phyloP scores from a whole-genome alignment of 2,329 filamentous ascomycete species.

The Nemania diffusa region DNA sequence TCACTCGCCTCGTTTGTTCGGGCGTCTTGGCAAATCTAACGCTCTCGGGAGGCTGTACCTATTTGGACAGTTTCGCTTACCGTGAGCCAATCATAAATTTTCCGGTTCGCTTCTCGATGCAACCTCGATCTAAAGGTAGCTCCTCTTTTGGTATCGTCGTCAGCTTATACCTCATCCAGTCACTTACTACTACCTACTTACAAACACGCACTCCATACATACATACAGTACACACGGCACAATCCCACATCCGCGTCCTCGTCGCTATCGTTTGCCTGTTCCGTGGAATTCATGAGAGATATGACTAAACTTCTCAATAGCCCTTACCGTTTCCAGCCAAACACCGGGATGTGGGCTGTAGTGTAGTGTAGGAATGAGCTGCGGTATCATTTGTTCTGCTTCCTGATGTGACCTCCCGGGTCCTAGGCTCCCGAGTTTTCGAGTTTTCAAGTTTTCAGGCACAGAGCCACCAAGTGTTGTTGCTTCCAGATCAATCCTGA shows the following conservation, averaged over 20 bases:
- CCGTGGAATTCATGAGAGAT: background rate
- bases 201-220: conserved; percentile 4
- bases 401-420: background rate
- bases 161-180: conserved; percentile 19
- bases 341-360: background rate
- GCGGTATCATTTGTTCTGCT: background rate
- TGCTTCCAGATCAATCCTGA: conserved; percentile 5
- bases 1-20: conserved; percentile 5
- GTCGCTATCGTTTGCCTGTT: conserved; percentile 16
- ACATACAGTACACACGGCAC: background rate
- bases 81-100: conserved; percentile 45
- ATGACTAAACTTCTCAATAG: conserved; percentile 1
- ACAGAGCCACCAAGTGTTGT: background rate
- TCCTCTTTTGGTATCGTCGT: conserved; percentile 18
- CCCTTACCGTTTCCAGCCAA: conserved; percentile 4
- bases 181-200: background rate
- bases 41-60: conserved; percentile 35
- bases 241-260: conserved; percentile 9
- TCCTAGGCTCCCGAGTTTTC: background rate
- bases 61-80: conserved; percentile 44
- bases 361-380: background rate
- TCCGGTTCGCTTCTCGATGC: conserved; percentile 48
- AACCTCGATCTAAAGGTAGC: conserved; percentile 40
- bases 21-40: conserved; percentile 35
- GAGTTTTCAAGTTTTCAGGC: background rate